Percentiles rank a stretch among this genome's conserved stretches.
These are phyloP conservation scores for Sclerotinia spermophila DNA, from an alignment of 2,329 filamentous ascomycete genomes.

Conservation along the genomic window DNA sequence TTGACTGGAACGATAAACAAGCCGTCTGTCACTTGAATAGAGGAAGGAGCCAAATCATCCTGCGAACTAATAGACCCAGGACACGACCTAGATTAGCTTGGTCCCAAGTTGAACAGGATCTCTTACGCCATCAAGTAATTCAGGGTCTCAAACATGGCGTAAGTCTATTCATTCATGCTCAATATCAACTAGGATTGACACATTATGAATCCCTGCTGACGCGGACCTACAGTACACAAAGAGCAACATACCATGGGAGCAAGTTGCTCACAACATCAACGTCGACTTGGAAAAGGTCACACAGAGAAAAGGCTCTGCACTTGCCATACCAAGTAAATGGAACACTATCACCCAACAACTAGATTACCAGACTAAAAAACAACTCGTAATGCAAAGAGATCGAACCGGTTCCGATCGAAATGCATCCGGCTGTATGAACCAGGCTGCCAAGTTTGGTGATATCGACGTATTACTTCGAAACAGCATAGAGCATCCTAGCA, in stretches of 20 bases:
- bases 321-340: conserved; percentile 12
- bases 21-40: conserved; percentile 17
- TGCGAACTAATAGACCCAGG: neutral
- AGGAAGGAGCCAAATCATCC: conserved; percentile 11
- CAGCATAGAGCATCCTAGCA: neutral
- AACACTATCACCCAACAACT: neutral
- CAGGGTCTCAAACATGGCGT: neutral
- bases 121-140: conserved; percentile 4
- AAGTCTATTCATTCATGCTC: neutral
- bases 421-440: neutral
- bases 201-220: neutral
- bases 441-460: conserved; percentile 12
- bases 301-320: neutral
- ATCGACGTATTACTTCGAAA: neutral
- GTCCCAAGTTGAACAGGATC: conserved; percentile 18
- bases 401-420: neutral
- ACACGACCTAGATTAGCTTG: neutral
- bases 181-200: too few relatives aligned
- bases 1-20: conserved; percentile 18
- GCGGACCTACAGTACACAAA: neutral
- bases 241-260: conserved; percentile 1
- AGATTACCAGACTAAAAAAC: neutral
- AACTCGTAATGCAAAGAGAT: neutral
- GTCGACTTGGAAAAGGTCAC: neutral
- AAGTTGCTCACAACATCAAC: conserved; percentile 17